Conservation (phyloP, 371 early-diverging fungal genomes). For the Chytridium lagenaria region DNA sequence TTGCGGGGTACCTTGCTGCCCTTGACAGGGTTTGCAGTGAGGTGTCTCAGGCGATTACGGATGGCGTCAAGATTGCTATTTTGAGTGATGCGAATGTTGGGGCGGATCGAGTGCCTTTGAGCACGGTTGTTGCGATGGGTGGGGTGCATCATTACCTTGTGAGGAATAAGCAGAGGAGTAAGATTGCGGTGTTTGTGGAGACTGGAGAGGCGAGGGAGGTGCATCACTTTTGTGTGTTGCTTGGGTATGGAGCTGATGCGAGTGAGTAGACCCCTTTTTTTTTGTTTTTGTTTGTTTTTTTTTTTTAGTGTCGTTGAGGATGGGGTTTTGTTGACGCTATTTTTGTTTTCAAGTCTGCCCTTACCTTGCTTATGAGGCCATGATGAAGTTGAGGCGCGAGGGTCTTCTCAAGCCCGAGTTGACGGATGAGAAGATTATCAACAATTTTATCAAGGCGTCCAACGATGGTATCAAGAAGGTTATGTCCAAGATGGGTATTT, state of each 20-base stretch:
- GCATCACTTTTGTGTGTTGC: slow-evolving; percentile 93
- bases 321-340: not conserved
- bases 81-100: slow-evolving; percentile 78
- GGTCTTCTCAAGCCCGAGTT: slow-evolving; percentile 60
- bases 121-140: slow-evolving; percentile 88
- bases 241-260: slow-evolving; percentile 98
- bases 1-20: slow-evolving; percentile 74
- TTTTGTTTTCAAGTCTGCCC: slow-evolving; percentile 70
- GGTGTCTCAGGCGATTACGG: slow-evolving; percentile 76
- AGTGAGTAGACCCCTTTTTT: slow-evolving; percentile 34
- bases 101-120: slow-evolving; percentile 81
- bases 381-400: slow-evolving; percentile 88
- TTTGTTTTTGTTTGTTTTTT: slow-evolving; percentile 13
- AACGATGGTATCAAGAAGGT: slow-evolving; percentile 96
- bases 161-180: slow-evolving; percentile 83
- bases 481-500: slow-evolving; percentile 99
- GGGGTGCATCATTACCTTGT: slow-evolving; percentile 95
- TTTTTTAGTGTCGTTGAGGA: not conserved
- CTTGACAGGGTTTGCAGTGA: slow-evolving; percentile 87
- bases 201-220: slow-evolving; percentile 96
- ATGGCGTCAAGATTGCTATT: slow-evolving; percentile 81
- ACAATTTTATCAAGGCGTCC: slow-evolving; percentile 83
- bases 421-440: slow-evolving; percentile 63
- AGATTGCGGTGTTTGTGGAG: slow-evolving; percentile 88
- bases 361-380: slow-evolving; percentile 86